phyloP scores from a whole-genome alignment of 192 early-diverging fungal species.

The Dissophora globulifera region DNA sequence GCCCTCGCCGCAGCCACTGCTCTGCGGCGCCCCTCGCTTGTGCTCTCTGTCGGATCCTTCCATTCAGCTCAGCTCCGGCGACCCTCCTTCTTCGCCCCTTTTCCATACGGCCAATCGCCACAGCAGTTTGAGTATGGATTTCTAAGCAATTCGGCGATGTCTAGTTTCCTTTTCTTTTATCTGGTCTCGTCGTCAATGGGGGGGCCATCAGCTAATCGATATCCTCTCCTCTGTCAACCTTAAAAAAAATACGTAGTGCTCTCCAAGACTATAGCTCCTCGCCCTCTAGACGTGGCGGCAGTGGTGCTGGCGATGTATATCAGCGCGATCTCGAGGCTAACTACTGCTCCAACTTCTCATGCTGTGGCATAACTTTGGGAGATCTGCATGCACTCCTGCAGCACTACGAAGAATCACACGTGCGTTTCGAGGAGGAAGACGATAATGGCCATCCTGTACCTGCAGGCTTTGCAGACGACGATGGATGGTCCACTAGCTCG shows the following conservation, averaged over 20 bases:
- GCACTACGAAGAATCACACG: constrained; percentile 97
- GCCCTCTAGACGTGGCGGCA: constrained; percentile 27
- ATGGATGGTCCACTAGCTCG: constrained; percentile 45
- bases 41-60: constrained; percentile 45
- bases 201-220: not conserved
- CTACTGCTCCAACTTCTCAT: constrained; percentile 95
- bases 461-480: constrained; percentile 48
- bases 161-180: too few species aligned
- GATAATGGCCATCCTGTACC: constrained; percentile 46
- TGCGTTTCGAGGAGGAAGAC: constrained; percentile 85
- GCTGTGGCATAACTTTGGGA: constrained; percentile 89
- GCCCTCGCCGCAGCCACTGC: constrained; percentile 40
- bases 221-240: not conserved
- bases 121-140: constrained; percentile 46
- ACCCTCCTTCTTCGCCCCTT: constrained; percentile 47
- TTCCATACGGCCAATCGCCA: constrained; percentile 46
- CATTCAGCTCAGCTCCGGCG: constrained; percentile 49
- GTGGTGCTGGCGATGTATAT: constrained; percentile 44
- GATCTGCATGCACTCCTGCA: constrained; percentile 96
- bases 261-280: constrained; percentile 49
- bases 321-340: constrained; percentile 84
- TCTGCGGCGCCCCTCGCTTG: constrained; percentile 34
- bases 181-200: too few species aligned
- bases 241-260: constrained; percentile 7
- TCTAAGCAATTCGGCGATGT: too few species aligned